Percentiles rank a stretch among this genome's conserved stretches.
phyloP scores from a whole-genome alignment of 345 rosid genomes.

The Sonneratia alba region DNA sequence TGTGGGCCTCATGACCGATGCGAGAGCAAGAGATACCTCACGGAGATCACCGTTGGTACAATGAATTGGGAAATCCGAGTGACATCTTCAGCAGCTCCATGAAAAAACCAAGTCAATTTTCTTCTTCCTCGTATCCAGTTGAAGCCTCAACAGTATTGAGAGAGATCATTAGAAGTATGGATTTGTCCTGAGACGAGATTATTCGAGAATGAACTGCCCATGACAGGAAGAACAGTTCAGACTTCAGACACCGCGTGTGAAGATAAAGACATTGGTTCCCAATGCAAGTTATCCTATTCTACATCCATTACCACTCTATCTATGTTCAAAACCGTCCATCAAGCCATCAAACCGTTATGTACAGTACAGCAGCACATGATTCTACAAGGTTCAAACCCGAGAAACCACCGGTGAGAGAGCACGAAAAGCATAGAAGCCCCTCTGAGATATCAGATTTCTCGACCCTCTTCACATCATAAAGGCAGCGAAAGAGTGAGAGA shows the following conservation, averaged over 20 bases:
- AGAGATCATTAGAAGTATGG: too few species aligned
- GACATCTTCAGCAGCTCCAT: too few species aligned
- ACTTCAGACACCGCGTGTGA: not conserved
- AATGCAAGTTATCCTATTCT: not conserved
- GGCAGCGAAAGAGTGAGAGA: slow-evolving; percentile 2
- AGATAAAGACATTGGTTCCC: not conserved
- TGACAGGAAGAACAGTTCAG: not conserved
- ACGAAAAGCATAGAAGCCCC: not conserved
- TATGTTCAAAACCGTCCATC: not conserved
- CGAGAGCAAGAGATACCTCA: too few species aligned
- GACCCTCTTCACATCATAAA: not conserved
- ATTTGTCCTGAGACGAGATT: too few species aligned
- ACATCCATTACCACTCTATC: not conserved
- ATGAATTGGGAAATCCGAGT: too few species aligned
- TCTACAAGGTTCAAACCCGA: not conserved
- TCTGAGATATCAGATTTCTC: not conserved
- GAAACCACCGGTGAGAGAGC: not conserved
- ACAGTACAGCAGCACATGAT: not conserved
- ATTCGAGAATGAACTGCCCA: too few species aligned
- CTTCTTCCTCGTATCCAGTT: too few species aligned
- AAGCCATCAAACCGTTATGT: not conserved
- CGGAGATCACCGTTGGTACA: too few species aligned
- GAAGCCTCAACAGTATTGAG: too few species aligned
- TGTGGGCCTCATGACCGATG: too few species aligned
- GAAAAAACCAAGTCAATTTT: too few species aligned